Conservation (phyloP, 768 basidiomycete genomes). For the Leccinellum rugosiceps region DNA sequence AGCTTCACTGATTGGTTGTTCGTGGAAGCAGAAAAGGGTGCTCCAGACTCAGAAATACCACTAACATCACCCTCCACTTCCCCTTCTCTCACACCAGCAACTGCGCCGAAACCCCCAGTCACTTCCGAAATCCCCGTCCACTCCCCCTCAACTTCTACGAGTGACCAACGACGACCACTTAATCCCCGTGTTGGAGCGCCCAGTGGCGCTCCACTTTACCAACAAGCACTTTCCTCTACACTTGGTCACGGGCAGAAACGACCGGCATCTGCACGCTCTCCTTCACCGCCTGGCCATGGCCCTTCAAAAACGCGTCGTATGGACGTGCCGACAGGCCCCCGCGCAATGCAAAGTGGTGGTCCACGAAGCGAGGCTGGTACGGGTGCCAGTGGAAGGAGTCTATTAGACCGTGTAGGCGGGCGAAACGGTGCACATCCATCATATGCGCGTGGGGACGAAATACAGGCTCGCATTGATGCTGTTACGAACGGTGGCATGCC, state of each 20-base stretch:
- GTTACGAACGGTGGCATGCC: slow-evolving; percentile 54
- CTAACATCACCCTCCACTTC: slow-evolving; percentile 31
- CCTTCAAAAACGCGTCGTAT: slow-evolving; percentile 71
- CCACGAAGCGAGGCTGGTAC: slow-evolving; percentile 16
- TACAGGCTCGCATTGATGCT: slow-evolving; percentile 76
- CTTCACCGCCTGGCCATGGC: slow-evolving; percentile 57
- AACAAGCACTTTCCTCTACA: slow-evolving; percentile 70
- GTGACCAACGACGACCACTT: slow-evolving; percentile 34
- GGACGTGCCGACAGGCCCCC: slow-evolving; percentile 80
- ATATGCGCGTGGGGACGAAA: slow-evolving; percentile 54
- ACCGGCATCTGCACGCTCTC: slow-evolving; percentile 60
- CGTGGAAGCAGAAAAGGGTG: slow-evolving; percentile 69
- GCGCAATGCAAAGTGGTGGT: slow-evolving; percentile 60
- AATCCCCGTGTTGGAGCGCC: slow-evolving; percentile 41
- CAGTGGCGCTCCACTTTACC: slow-evolving; percentile 51
- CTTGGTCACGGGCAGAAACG: slow-evolving; percentile 56
- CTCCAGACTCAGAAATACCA: slow-evolving; percentile 47
- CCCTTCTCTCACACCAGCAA: slow-evolving; percentile 18
- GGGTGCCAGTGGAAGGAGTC: slow-evolving; percentile 48
- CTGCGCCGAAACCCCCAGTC: slow-evolving; percentile 26
- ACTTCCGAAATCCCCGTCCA: slow-evolving; percentile 29
- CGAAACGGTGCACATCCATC: slow-evolving; percentile 35
- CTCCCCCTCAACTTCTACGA: slow-evolving; percentile 11
- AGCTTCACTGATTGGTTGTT: slow-evolving; percentile 92
- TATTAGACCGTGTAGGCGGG: slow-evolving; percentile 80